Percentiles rank a stretch among this genome's conserved stretches.
These are phyloP conservation scores for Podospora pseudopauciseta DNA, from an alignment of 495 filamentous ascomycete species.

Conservation along the genomic window DNA sequence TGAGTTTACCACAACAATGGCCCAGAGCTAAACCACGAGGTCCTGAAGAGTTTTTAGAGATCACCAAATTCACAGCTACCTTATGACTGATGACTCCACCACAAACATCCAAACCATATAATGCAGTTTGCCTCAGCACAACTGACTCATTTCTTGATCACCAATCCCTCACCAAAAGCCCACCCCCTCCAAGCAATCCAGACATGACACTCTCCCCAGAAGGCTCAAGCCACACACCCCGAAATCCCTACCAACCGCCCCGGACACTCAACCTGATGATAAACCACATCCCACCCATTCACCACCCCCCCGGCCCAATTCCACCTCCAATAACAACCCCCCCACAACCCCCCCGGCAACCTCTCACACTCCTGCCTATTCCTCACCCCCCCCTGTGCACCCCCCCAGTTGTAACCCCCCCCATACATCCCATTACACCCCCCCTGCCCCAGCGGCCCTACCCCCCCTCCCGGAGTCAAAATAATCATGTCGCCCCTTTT, in stretches of 20 bases:
- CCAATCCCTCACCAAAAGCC: too few species aligned
- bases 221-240: constrained; percentile 18
- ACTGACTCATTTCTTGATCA: too few species aligned
- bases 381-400: constrained; percentile 46
- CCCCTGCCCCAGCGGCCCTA: constrained; percentile 42
- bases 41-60: too few species aligned
- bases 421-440: constrained; percentile 31
- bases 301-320: constrained; percentile 40
- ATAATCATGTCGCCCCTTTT: constrained; percentile 49
- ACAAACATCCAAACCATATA: too few species aligned
- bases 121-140: too few species aligned
- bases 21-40: too few species aligned
- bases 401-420: constrained; percentile 33
- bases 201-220: not conserved
- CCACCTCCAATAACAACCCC: constrained; percentile 53
- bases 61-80: too few species aligned
- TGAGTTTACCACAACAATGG: too few species aligned
- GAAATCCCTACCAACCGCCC: constrained; percentile 23
- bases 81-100: too few species aligned
- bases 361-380: constrained; percentile 41
- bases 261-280: constrained; percentile 23
- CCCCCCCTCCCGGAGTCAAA: constrained; percentile 51
- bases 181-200: too few species aligned
- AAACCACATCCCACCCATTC: constrained; percentile 27
- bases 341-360: constrained; percentile 46